These are phyloP conservation scores for Coniochaeta prunicola DNA, from an alignment of 2,329 filamentous ascomycete genomes.

Conservation along the genomic window DNA sequence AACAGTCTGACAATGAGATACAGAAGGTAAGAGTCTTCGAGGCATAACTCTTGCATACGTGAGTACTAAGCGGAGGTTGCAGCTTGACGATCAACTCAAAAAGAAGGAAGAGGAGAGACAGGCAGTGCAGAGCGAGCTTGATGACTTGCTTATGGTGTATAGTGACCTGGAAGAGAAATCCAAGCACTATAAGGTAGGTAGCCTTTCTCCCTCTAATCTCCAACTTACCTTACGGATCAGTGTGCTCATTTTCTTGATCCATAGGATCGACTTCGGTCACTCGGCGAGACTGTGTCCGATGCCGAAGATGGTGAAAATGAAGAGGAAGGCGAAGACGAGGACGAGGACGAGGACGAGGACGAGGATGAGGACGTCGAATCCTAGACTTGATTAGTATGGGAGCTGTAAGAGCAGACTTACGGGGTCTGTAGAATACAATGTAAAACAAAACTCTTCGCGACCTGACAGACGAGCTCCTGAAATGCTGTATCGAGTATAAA, in stretches of 20 bases:
- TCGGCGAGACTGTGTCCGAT: conserved; percentile 68
- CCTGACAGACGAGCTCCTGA: neutral
- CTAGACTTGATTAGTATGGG: neutral
- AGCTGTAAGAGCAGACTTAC: neutral
- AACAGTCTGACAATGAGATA: conserved; percentile 12
- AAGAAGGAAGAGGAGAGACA: conserved; percentile 57
- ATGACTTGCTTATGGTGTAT: conserved; percentile 76
- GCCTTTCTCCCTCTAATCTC: conserved; percentile 14
- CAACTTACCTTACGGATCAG: conserved; percentile 4
- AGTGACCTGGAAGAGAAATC: conserved; percentile 73
- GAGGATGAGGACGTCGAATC: neutral
- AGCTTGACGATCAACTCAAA: conserved; percentile 25
- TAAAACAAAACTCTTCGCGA: neutral
- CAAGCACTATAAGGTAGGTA: conserved; percentile 65
- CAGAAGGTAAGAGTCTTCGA: conserved; percentile 1
- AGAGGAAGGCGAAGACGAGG: conserved; percentile 47
- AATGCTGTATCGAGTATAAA: neutral
- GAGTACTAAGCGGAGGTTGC: neutral
- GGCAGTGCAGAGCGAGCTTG: conserved; percentile 63
- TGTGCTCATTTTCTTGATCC: conserved; percentile 11
- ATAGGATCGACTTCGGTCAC: conserved; percentile 52
- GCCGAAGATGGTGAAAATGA: conserved; percentile 62
- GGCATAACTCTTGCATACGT: neutral
- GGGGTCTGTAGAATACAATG: neutral
- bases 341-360: conserved; percentile 23